Evolutionary conservation across 345 rosid species (phyloP).

Genomic region (Moricandia moricandioides): DNA sequence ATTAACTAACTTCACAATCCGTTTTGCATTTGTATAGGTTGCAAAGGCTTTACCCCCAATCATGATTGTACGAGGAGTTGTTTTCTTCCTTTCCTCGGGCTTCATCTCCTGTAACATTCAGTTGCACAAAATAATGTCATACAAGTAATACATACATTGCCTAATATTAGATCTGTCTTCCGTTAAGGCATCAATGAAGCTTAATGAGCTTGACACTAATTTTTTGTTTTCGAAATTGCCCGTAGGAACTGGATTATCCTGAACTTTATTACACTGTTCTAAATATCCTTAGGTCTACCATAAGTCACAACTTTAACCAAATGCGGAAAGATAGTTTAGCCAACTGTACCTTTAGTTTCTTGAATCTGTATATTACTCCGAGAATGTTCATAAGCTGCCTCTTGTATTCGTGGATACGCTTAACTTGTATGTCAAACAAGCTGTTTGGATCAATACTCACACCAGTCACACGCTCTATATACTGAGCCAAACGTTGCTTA

Average conservation of each 20-base stretch:
- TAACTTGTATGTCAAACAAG: constrained; percentile 93
- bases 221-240: neutral
- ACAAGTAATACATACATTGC: neutral
- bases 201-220: constrained; percentile 1
- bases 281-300: neutral
- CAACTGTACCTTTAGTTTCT: constrained; percentile 77
- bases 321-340: constrained; percentile 7
- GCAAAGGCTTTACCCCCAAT: constrained; percentile 99
- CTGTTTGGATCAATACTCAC: constrained; percentile 72
- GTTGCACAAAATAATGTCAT: constrained; percentile 27
- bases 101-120: constrained; percentile 71
- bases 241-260: neutral
- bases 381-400: constrained; percentile 90
- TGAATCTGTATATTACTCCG: constrained; percentile 82
- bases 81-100: constrained; percentile 73
- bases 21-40: constrained; percentile 92
- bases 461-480: constrained; percentile 72
- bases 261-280: neutral
- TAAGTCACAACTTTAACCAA: neutral
- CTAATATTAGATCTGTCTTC: neutral
- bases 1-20: constrained; percentile 90
- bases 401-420: constrained; percentile 98
- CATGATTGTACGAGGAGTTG: constrained; percentile 88
- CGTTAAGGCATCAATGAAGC: neutral
- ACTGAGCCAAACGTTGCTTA: constrained; percentile 75